These are phyloP conservation scores for Venustampulla echinocandica DNA, from an alignment of 495 filamentous ascomycete genomes.

Conservation along the genomic window DNA sequence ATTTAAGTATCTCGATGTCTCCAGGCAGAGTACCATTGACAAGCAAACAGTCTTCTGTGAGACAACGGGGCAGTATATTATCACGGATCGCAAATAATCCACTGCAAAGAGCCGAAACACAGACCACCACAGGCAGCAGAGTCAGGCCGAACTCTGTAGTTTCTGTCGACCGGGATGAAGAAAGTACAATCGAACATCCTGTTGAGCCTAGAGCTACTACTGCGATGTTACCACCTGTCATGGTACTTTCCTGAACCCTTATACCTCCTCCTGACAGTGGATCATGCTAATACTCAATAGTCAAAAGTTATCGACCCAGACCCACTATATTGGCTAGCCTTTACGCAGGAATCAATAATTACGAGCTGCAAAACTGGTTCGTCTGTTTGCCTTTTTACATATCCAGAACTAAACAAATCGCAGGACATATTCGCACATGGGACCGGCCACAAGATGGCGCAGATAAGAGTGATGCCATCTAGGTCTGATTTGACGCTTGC, in stretches of 20 bases:
- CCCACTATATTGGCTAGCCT: conserved; percentile 80
- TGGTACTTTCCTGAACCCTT: conserved; percentile 46
- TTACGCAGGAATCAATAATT: conserved; percentile 84
- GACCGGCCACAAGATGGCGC: conserved; percentile 61
- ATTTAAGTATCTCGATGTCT: conserved; percentile 6
- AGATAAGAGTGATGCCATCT: conserved; percentile 19
- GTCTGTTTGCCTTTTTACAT: conserved; percentile 17
- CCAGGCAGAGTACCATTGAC: conserved; percentile 9
- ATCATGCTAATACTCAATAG: conserved; percentile 31
- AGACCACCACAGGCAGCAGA: conserved; percentile 46
- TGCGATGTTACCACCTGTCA: conserved; percentile 85
- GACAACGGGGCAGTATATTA: conserved; percentile 54
- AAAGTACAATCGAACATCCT: conserved; percentile 51
- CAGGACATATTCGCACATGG: conserved; percentile 87
- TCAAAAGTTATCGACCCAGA: conserved; percentile 80
- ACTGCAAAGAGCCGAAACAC: conserved; percentile 38
- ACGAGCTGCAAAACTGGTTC: conserved; percentile 83
- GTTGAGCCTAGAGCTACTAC: conserved; percentile 73
- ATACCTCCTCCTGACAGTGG: not conserved
- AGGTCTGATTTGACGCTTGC: not conserved
- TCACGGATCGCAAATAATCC: conserved; percentile 36
- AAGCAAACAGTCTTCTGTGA: conserved; percentile 36
- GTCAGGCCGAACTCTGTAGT: conserved; percentile 59
- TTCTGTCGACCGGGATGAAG: conserved; percentile 37
- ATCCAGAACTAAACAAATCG: conserved; percentile 5